Evolutionary conservation across 2,329 filamentous ascomycete species (phyloP).

Genomic region (Colletotrichum musicola): DNA sequence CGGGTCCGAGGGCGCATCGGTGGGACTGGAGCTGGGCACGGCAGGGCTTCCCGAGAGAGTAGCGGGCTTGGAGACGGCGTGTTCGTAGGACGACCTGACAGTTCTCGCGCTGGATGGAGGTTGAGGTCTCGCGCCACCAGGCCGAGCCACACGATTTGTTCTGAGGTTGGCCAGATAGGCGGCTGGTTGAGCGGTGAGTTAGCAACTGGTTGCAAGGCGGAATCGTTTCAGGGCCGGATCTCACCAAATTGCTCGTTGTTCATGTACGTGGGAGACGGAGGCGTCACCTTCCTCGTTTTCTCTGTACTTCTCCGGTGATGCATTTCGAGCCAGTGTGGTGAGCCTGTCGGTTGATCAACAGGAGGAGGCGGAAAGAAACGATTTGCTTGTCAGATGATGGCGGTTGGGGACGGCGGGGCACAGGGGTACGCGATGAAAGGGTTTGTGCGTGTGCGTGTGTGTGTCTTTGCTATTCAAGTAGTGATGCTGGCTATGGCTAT

Average conservation of each 20-base stretch:
- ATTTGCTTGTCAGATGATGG: neutral
- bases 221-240: conserved; percentile 41
- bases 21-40: conserved; percentile 30
- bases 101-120: conserved; percentile 53
- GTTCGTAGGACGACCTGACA: conserved; percentile 49
- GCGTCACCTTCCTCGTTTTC: conserved; percentile 66
- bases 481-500: conserved; percentile 23
- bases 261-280: conserved; percentile 75
- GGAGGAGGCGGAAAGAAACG: neutral
- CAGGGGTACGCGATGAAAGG: conserved; percentile 20
- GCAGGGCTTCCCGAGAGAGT: conserved; percentile 24
- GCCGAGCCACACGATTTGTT: conserved; percentile 74
- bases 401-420: neutral
- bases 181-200: conserved; percentile 21
- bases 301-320: conserved; percentile 48
- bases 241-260: conserved; percentile 76
- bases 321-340: conserved; percentile 13
- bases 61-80: conserved; percentile 42
- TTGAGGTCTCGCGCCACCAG: conserved; percentile 77
- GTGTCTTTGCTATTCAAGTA: conserved; percentile 23
- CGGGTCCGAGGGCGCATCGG: conserved; percentile 36
- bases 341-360: neutral
- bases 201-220: conserved; percentile 12
- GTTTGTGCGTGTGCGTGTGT: neutral
- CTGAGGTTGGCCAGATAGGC: conserved; percentile 69